A percentile compares a stretch with the other conserved stretches of the same genome.
These are phyloP conservation scores for Glonium stellatum DNA, from an alignment of 495 filamentous ascomycete genomes.

Conservation along the genomic window DNA sequence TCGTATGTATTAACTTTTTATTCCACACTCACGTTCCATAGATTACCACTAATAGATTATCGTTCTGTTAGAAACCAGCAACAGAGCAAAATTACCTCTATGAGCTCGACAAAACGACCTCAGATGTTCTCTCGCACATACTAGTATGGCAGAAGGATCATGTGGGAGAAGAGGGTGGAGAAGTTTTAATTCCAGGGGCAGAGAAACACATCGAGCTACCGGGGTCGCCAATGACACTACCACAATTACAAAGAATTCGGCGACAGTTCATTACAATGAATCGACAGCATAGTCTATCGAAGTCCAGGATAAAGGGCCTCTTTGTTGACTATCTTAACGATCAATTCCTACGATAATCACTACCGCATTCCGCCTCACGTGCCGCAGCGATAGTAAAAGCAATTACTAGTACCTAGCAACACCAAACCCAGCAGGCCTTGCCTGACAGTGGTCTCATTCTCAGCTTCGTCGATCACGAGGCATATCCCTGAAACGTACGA, in stretches of 20 bases:
- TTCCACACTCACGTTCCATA: neutral
- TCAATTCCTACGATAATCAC: conserved; percentile 17
- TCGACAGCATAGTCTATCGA: conserved; percentile 48
- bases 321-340: conserved; percentile 69
- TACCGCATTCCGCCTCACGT: neutral
- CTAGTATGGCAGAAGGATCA: conserved; percentile 64
- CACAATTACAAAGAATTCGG: conserved; percentile 73
- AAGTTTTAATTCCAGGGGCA: conserved; percentile 39
- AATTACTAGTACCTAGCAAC: neutral
- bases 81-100: conserved; percentile 75
- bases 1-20: conserved; percentile 37
- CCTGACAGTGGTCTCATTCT: neutral
- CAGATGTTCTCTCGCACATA: conserved; percentile 71
- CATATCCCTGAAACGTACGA: neutral
- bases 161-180: conserved; percentile 50
- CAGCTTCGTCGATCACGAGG: neutral
- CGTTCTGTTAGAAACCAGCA: conserved; percentile 45
- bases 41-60: conserved; percentile 1
- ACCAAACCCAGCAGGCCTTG: neutral
- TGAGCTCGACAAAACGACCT: conserved; percentile 74
- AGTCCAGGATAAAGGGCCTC: conserved; percentile 53
- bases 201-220: conserved; percentile 34
- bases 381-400: neutral
- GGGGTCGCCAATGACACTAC: conserved; percentile 46
- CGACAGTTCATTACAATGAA: conserved; percentile 84